These are phyloP conservation scores for Xylaria cubensis DNA, from an alignment of 495 filamentous ascomycete genomes.

Conservation along the genomic window DNA sequence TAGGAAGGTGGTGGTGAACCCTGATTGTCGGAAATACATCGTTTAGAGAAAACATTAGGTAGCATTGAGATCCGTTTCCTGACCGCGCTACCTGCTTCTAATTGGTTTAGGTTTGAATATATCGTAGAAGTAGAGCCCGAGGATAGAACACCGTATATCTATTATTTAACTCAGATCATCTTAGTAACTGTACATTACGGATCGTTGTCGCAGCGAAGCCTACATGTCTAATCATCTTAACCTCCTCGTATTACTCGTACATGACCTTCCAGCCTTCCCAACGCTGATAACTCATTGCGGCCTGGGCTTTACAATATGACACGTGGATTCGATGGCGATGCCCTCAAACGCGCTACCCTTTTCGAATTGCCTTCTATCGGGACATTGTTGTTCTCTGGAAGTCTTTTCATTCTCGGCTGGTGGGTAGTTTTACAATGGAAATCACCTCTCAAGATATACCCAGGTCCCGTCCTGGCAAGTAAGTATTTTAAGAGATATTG, in stretches of 20 bases:
- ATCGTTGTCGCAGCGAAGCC: no score
- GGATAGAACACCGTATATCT: background rate
- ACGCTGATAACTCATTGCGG: background rate
- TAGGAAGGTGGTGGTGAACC: no score
- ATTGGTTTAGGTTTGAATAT: no score
- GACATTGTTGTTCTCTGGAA: background rate
- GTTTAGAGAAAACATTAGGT: no score
- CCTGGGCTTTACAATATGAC: background rate
- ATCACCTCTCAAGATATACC: constrained; percentile 3
- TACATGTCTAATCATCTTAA: background rate
- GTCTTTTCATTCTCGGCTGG: background rate
- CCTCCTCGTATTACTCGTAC: background rate
- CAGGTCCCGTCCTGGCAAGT: background rate
- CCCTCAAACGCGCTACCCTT: background rate
- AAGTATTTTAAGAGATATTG: background rate
- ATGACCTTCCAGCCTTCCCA: background rate
- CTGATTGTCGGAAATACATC: no score
- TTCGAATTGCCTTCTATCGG: background rate
- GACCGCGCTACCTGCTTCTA: no score
- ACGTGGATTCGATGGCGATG: background rate
- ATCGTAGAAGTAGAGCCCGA: background rate
- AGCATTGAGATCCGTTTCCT: no score
- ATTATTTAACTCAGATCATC: background rate
- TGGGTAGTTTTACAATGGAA: background rate
- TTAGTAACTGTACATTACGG: background rate